phyloP scores from a whole-genome alignment of 148 eudicot genomes.

The Rhododendron molle region DNA sequence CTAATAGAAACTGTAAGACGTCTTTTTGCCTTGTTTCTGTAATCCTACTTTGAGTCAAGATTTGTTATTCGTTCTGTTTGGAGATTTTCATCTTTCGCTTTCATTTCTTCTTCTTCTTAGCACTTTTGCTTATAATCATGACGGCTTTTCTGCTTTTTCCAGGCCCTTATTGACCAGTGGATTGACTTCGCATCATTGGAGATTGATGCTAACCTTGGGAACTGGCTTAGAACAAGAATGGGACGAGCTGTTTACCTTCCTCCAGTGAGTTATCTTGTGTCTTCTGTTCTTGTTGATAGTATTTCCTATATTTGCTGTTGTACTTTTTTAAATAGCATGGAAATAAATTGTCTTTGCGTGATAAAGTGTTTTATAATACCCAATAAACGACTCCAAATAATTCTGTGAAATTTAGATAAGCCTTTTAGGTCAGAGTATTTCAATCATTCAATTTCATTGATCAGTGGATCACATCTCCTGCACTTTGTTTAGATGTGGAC shows the following conservation, averaged over 20 bases:
- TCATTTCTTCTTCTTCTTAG: background rate
- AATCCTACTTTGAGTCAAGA: background rate
- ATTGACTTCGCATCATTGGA: slow-evolving; percentile 60
- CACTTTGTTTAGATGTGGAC: too few species aligned
- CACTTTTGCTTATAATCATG: background rate
- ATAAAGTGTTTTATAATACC: background rate
- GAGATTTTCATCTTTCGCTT: background rate
- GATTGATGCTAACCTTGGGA: slow-evolving; percentile 37
- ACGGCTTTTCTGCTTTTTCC: background rate
- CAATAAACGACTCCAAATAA: background rate
- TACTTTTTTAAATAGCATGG: background rate
- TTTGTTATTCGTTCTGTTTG: background rate
- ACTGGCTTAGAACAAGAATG: slow-evolving; percentile 43
- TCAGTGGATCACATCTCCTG: background rate
- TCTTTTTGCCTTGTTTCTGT: background rate
- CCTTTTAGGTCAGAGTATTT: background rate
- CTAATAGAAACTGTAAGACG: slow-evolving; percentile 43
- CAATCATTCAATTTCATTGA: background rate
- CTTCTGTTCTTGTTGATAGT: background rate
- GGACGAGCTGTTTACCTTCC: slow-evolving; percentile 40
- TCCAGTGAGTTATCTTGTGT: slow-evolving; percentile 27
- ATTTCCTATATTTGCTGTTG: background rate
- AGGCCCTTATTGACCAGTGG: slow-evolving; percentile 68
- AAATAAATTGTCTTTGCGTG: background rate
- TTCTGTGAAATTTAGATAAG: background rate